phyloP scores from a whole-genome alignment of 768 basidiomycete species.

The Boletus rufocinnamomeus region DNA sequence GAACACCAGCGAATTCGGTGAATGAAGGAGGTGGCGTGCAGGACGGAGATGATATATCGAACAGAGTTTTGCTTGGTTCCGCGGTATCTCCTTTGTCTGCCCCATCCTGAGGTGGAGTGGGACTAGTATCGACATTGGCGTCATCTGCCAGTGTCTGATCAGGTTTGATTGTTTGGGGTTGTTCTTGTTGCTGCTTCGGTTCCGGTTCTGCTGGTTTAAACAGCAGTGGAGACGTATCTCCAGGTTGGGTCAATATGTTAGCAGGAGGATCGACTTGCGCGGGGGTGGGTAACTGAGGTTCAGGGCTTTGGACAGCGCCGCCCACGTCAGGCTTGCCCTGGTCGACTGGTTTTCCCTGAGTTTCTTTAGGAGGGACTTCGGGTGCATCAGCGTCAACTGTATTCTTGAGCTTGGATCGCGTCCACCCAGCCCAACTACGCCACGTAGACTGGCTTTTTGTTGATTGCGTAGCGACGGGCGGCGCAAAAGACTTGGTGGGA shows the following conservation, averaged over 20 bases:
- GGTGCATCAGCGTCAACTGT: background rate
- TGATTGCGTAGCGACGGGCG: constrained; percentile 5
- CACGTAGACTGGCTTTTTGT: constrained; percentile 2
- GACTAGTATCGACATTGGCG: constrained; percentile 15
- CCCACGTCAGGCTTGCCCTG: constrained; percentile 11
- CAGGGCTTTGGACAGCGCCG: constrained; percentile 6
- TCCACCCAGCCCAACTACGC: constrained; percentile 4
- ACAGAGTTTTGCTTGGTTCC: background rate
- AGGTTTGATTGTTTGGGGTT: background rate
- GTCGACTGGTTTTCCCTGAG: background rate
- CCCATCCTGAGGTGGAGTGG: background rate
- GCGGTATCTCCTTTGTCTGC: background rate
- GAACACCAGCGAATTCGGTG: constrained; percentile 20
- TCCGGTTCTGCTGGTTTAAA: background rate
- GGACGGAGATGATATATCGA: constrained; percentile 12
- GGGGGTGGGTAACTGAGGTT: constrained; percentile 20
- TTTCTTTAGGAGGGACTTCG: constrained; percentile 10
- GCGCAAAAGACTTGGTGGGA: constrained; percentile 7
- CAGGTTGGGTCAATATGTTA: constrained; percentile 14
- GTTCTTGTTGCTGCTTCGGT: constrained; percentile 1
- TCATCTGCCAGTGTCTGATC: constrained; percentile 5
- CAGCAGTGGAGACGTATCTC: constrained; percentile 12
- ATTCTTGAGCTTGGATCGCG: constrained; percentile 8
- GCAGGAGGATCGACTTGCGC: constrained; percentile 28
- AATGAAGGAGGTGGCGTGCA: constrained; percentile 32